phyloP scores from a whole-genome alignment of 1,284 basidiomycete species.

The Cryptococcus sp. region DNA sequence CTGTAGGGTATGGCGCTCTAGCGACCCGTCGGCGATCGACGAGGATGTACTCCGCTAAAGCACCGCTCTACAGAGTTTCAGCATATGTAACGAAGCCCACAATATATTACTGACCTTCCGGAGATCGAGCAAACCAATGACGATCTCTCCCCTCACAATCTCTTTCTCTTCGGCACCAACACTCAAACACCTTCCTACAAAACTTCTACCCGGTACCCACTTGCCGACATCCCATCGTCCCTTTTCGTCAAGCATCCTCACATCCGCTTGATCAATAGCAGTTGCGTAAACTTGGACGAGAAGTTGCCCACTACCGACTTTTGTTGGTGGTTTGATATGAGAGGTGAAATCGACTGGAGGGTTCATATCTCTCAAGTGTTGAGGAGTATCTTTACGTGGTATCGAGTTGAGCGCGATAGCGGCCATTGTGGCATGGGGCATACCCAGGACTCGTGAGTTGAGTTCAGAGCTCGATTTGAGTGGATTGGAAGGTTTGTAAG shows the following conservation, averaged over 20 bases:
- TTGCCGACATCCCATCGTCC: conserved; percentile 39
- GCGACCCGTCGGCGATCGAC: conserved; percentile 72
- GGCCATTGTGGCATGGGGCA: conserved; percentile 79
- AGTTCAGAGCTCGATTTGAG: conserved; percentile 49
- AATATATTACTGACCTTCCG: conserved; percentile 58
- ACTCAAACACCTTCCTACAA: conserved; percentile 73
- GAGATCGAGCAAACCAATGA: conserved; percentile 69
- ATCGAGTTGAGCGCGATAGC: conserved; percentile 57
- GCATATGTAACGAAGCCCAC: neutral
- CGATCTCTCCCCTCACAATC: conserved; percentile 71
- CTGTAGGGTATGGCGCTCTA: conserved; percentile 54
- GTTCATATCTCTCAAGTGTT: conserved; percentile 47
- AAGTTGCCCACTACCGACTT: conserved; percentile 62
- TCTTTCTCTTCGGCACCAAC: conserved; percentile 74
- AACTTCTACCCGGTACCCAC: conserved; percentile 68
- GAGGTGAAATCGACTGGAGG: conserved; percentile 57
- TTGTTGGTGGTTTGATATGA: conserved; percentile 66
- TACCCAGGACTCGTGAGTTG: conserved; percentile 66
- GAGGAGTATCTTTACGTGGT: conserved; percentile 44
- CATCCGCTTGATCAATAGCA: conserved; percentile 68
- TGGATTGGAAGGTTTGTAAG: conserved; percentile 48
- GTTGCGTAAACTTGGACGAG: conserved; percentile 82
- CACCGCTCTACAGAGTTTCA: conserved; percentile 60
- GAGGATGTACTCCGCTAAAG: conserved; percentile 74
- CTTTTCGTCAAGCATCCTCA: conserved; percentile 57